Conservation (phyloP, 164 flowering plant genomes). For the Nelumbo lutea region DNA sequence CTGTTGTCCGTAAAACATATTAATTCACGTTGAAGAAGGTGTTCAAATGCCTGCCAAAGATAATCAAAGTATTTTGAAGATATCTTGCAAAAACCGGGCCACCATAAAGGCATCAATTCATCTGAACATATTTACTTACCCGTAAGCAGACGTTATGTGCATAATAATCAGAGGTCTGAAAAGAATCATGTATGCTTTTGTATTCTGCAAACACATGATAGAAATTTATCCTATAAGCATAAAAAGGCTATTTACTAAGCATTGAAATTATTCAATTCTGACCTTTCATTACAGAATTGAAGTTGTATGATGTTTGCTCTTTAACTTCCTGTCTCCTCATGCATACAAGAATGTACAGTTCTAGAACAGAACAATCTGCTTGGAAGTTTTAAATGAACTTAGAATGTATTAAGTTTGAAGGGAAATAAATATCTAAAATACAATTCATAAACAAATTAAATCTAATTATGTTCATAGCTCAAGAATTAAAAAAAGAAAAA, state of each 20-base stretch:
- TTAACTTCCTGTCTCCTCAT: slow-evolving; percentile 81
- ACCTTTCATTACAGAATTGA: slow-evolving; percentile 93
- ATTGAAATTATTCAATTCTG: not conserved
- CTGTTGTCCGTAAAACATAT: slow-evolving; percentile 58
- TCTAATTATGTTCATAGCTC: too few species aligned
- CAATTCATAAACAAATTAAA: too few species aligned
- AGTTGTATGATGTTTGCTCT: slow-evolving; percentile 79
- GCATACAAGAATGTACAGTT: slow-evolving; percentile 85
- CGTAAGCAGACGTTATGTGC: slow-evolving; percentile 63
- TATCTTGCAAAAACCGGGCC: not conserved
- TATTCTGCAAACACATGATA: slow-evolving; percentile 53
- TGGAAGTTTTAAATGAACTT: too few species aligned
- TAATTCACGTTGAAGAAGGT: slow-evolving; percentile 57
- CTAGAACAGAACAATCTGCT: slow-evolving; percentile 87
- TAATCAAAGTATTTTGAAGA: not conserved
- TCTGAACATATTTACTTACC: slow-evolving; percentile 40
- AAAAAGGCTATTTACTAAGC: not conserved
- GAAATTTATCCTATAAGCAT: not conserved
- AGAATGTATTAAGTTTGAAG: too few species aligned
- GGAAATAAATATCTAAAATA: too few species aligned
- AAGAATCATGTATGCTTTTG: slow-evolving; percentile 64
- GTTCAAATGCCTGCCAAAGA: slow-evolving; percentile 72
- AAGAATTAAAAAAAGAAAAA: too few species aligned
- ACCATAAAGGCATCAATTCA: not conserved
- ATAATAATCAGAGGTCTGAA: slow-evolving; percentile 64